A percentile compares a stretch with the other conserved stretches of the same genome.
These are phyloP conservation scores for Sapria himalayana DNA, from an alignment of 345 rosid genomes.

Conservation along the genomic window DNA sequence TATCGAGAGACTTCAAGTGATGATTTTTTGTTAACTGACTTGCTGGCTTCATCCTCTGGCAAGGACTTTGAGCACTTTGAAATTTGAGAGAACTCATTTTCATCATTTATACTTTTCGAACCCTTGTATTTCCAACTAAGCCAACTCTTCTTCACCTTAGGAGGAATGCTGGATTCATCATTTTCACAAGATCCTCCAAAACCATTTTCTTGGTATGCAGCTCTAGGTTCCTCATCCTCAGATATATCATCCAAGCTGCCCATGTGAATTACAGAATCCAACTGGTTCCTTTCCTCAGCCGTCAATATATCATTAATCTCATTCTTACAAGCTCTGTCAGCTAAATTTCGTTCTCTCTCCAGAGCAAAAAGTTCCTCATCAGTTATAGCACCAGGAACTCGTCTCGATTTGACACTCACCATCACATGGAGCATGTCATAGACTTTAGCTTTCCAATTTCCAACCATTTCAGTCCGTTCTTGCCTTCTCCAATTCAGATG, in stretches of 20 bases:
- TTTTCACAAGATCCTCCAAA: conserved; percentile 32
- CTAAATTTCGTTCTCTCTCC: conserved; percentile 52
- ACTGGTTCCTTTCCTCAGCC: conserved; percentile 71
- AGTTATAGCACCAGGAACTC: conserved; percentile 97
- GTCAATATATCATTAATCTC: conserved; percentile 72
- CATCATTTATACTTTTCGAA: conserved; percentile 31
- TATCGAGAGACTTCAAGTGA: conserved; percentile 37
- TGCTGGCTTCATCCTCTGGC: conserved; percentile 46
- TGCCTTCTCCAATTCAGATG: conserved; percentile 95
- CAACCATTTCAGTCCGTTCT: conserved; percentile 86
- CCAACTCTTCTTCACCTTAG: conserved; percentile 89
- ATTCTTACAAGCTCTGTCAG: conserved; percentile 34
- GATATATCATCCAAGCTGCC: conserved; percentile 44
- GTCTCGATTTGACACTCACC: conserved; percentile 88
- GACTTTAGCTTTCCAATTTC: conserved; percentile 90
- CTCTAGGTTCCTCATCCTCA: conserved; percentile 58
- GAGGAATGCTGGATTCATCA: conserved; percentile 30
- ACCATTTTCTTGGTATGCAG: conserved; percentile 42
- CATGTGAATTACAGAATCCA: conserved; percentile 51
- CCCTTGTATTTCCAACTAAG: conserved; percentile 82
- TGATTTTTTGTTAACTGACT: conserved; percentile 27
- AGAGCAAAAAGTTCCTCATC: conserved; percentile 91
- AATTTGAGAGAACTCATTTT: conserved; percentile 45
- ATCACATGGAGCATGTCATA: conserved; percentile 94
- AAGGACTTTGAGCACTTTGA: conserved; percentile 49